A percentile compares a stretch with the other conserved stretches of the same genome.
These are phyloP conservation scores for Lagenidium giganteum DNA, from an alignment of 352 stramenopile genomes.

Conservation along the genomic window DNA sequence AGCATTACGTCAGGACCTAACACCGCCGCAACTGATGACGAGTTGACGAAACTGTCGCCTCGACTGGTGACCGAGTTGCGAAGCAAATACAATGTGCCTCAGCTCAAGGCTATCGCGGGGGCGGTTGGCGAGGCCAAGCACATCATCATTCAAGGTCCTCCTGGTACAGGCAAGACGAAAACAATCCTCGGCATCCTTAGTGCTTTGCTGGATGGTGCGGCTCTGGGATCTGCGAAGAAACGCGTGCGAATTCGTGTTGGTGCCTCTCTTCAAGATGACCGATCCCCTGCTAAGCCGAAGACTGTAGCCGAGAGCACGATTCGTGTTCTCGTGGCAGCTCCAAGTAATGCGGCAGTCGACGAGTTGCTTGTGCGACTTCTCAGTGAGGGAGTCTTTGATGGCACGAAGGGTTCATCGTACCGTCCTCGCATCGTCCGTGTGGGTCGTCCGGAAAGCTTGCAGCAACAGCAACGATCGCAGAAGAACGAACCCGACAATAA, in stretches of 20 bases:
- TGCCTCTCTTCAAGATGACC: constrained; percentile 43
- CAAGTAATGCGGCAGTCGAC: constrained; percentile 78
- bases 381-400: constrained; percentile 57
- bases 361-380: constrained; percentile 69
- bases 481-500: constrained; percentile 18
- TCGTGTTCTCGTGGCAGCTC: constrained; percentile 67
- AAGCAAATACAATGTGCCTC: constrained; percentile 65
- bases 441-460: constrained; percentile 47
- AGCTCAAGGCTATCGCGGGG: constrained; percentile 65
- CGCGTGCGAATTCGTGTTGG: constrained; percentile 67
- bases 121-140: constrained; percentile 54
- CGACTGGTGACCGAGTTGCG: constrained; percentile 41
- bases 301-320: constrained; percentile 55
- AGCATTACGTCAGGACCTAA: constrained; percentile 19
- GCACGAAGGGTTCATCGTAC: constrained; percentile 36
- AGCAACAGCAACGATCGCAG: constrained; percentile 19
- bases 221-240: constrained; percentile 35
- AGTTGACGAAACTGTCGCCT: constrained; percentile 27
- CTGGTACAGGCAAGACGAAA: constrained; percentile 80
- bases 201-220: constrained; percentile 66
- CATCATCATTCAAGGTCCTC: constrained; percentile 80
- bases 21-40: too few species aligned
- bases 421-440: constrained; percentile 69
- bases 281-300: constrained; percentile 23
- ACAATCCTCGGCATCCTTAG: constrained; percentile 73